phyloP scores from a whole-genome alignment of 2,329 filamentous ascomycete genomes.

The Exophiala mesophila region DNA sequence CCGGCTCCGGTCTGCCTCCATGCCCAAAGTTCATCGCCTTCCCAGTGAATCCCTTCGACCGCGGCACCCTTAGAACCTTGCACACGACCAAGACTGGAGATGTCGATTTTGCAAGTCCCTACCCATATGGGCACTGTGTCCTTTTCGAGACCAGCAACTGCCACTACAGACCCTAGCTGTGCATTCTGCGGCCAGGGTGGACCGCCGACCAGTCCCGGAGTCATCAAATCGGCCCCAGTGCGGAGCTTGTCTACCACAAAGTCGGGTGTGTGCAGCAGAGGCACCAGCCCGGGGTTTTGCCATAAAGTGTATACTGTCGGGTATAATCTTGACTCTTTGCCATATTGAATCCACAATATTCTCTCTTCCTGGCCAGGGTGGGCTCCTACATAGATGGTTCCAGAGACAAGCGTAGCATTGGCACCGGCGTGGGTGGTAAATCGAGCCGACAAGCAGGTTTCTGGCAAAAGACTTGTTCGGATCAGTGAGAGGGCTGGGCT shows the following conservation, averaged over 20 bases:
- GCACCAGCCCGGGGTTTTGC: slow-evolving; percentile 57
- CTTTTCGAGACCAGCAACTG: slow-evolving; percentile 55
- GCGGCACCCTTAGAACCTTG: slow-evolving; percentile 61
- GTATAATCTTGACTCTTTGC: slow-evolving; percentile 45
- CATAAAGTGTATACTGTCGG: slow-evolving; percentile 61
- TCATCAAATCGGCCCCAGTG: slow-evolving; percentile 64
- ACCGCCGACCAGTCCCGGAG: slow-evolving; percentile 59
- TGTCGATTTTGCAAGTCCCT: slow-evolving; percentile 60
- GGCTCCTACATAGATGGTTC: slow-evolving; percentile 60
- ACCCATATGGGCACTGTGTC: slow-evolving; percentile 61
- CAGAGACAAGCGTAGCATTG: slow-evolving; percentile 56
- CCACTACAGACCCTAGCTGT: slow-evolving; percentile 57
- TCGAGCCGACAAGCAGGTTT: slow-evolving; percentile 57
- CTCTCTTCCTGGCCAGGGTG: slow-evolving; percentile 54
- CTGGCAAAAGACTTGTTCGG: slow-evolving; percentile 58
- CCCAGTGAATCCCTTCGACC: slow-evolving; percentile 62
- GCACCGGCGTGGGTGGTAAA: slow-evolving; percentile 63
- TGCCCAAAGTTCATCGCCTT: slow-evolving; percentile 64
- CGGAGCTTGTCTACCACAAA: slow-evolving; percentile 59
- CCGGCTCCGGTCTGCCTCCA: slow-evolving; percentile 54
- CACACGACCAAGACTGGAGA: slow-evolving; percentile 50
- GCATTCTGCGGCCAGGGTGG: slow-evolving; percentile 59
- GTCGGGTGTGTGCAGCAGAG: slow-evolving; percentile 59
- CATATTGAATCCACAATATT: slow-evolving; percentile 60
- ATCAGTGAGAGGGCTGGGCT: slow-evolving; percentile 46